phyloP scores from a whole-genome alignment of 306 rosid species.

The Pueraria montana region DNA sequence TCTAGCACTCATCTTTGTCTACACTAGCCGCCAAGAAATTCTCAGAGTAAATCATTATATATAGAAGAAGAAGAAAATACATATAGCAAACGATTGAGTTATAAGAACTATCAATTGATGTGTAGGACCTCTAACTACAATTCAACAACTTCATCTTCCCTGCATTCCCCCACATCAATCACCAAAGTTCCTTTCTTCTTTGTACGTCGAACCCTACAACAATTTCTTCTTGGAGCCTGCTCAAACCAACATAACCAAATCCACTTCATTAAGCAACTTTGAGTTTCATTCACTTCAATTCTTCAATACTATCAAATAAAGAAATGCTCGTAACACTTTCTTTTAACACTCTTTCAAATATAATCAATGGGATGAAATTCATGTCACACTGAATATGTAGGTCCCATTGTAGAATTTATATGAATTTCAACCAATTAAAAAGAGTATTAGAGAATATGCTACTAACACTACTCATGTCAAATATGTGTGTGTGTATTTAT shows the following conservation, averaged over 20 bases:
- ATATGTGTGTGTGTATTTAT: too few species aligned
- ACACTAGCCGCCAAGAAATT: conserved; percentile 9
- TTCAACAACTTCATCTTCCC: conserved; percentile 63
- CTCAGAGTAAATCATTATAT: neutral
- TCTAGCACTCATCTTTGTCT: conserved; percentile 28
- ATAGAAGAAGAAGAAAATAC: neutral
- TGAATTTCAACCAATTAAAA: too few species aligned
- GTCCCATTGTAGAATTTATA: too few species aligned
- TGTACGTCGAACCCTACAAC: conserved; percentile 61
- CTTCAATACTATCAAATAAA: neutral
- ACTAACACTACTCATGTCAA: too few species aligned
- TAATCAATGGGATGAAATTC: too few species aligned
- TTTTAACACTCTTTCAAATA: too few species aligned
- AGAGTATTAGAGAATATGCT: too few species aligned
- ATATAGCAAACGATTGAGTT: conserved; percentile 5
- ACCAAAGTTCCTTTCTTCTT: conserved; percentile 55
- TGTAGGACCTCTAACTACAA: conserved; percentile 41
- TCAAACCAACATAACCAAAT: conserved; percentile 38
- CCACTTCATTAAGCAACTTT: neutral
- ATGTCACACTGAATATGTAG: too few species aligned
- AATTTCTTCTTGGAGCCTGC: conserved; percentile 82
- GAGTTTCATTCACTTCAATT: neutral
- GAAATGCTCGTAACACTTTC: too few species aligned
- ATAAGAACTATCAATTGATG: conserved; percentile 29
- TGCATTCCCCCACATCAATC: conserved; percentile 72